phyloP scores from a whole-genome alignment of 768 basidiomycete genomes.

The Flagelloscypha sp. region DNA sequence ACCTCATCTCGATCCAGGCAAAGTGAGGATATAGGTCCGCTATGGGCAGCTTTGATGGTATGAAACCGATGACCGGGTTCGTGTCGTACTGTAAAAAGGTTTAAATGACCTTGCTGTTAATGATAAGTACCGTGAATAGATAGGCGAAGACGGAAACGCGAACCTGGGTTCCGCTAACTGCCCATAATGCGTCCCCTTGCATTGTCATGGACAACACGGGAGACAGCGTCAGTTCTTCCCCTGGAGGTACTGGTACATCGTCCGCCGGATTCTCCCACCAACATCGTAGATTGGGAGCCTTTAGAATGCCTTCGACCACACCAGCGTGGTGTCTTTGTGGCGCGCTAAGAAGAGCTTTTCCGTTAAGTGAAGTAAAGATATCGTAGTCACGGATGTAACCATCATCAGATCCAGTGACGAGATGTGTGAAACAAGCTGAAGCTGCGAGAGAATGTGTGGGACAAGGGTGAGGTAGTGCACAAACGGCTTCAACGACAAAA shows the following conservation, averaged over 20 bases:
- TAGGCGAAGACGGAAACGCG: slow-evolving; percentile 21
- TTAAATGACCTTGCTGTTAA: slow-evolving; percentile 76
- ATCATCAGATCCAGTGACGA: slow-evolving; percentile 88
- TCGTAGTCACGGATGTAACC: slow-evolving; percentile 92
- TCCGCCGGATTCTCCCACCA: slow-evolving; percentile 83
- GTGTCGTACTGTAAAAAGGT: slow-evolving; percentile 88
- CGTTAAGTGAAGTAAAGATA: slow-evolving; percentile 81
- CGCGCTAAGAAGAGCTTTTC: slow-evolving; percentile 78
- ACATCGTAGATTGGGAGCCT: slow-evolving; percentile 73
- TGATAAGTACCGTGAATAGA: slow-evolving; percentile 9
- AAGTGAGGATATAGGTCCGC: slow-evolving; percentile 79
- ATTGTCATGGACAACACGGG: slow-evolving; percentile 88
- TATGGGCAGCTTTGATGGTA: slow-evolving; percentile 68
- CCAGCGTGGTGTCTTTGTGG: slow-evolving; percentile 85
- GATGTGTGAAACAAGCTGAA: slow-evolving; percentile 79
- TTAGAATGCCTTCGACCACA: slow-evolving; percentile 87
- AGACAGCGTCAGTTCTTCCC: slow-evolving; percentile 45
- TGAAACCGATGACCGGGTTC: slow-evolving; percentile 76
- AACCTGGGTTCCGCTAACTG: slow-evolving; percentile 81
- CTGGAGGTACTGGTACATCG: slow-evolving; percentile 18
- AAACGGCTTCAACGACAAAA: slow-evolving; percentile 84
- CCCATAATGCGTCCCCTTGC: slow-evolving; percentile 92
- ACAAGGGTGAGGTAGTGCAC: slow-evolving; percentile 82
- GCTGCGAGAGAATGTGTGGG: slow-evolving; percentile 84
- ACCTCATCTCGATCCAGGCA: slow-evolving; percentile 76